Evolutionary conservation across 2,329 filamentous ascomycete genomes (phyloP).

Genomic region (Pestalotiopsis sp.): DNA sequence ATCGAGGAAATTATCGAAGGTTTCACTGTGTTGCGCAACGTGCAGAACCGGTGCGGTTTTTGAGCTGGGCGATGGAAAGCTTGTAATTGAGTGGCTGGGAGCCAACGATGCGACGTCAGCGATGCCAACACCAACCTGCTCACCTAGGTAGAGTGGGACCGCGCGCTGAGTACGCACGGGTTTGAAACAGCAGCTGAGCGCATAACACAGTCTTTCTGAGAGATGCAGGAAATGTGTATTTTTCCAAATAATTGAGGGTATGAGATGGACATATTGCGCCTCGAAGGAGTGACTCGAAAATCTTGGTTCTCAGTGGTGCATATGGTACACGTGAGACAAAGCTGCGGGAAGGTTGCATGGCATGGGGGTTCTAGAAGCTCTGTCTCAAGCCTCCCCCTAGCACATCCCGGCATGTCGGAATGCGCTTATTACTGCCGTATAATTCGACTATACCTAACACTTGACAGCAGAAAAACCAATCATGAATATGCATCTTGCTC

Average conservation of each 20-base stretch:
- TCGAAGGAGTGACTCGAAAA: not conserved
- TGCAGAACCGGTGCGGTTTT: not conserved
- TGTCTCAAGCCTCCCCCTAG: not conserved
- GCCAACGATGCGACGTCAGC: constrained; percentile 9
- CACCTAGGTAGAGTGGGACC: not conserved
- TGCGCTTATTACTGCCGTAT: not conserved
- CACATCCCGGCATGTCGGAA: not conserved
- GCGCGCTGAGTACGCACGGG: not conserved
- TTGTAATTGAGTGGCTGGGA: constrained; percentile 13
- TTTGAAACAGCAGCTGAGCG: not conserved
- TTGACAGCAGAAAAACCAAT: not conserved
- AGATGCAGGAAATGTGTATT: not conserved
- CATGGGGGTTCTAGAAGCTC: not conserved
- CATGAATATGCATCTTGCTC: not conserved
- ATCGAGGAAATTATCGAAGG: not conserved
- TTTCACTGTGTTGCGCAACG: not conserved
- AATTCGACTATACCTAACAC: not conserved
- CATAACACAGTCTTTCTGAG: not conserved
- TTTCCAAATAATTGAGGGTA: not conserved
- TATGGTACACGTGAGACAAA: not conserved
- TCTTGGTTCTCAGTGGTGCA: not conserved
- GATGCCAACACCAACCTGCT: not conserved
- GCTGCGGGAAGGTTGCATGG: not conserved
- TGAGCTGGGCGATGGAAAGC: constrained; percentile 9
- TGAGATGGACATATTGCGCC: not conserved